Percentiles rank a stretch among this genome's conserved stretches.
These are phyloP conservation scores for Arabidopsis hybrid DNA, from an alignment of 441 rosid species.

Conservation along the genomic window DNA sequence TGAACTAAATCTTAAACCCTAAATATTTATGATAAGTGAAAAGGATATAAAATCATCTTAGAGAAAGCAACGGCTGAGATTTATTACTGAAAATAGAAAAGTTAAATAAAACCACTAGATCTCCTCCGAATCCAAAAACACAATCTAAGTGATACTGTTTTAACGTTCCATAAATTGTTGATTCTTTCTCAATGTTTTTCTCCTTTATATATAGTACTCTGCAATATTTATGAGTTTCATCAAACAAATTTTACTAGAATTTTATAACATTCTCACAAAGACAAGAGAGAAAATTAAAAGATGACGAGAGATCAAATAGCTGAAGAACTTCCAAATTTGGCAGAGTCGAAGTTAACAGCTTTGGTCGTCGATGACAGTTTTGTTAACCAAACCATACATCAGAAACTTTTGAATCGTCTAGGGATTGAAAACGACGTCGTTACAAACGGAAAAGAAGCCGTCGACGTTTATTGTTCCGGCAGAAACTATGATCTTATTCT, in stretches of 20 bases:
- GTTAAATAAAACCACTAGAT: conserved; percentile 17
- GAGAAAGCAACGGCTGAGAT: conserved; percentile 28
- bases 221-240: conserved; percentile 15
- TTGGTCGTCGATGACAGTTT: conserved; percentile 71
- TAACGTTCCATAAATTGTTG: conserved; percentile 16
- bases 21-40: conserved; percentile 10
- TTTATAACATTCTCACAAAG: background rate
- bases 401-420: conserved; percentile 53
- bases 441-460: conserved; percentile 75
- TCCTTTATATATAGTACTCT: conserved; percentile 8
- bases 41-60: background rate
- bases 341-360: conserved; percentile 52
- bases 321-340: conserved; percentile 34
- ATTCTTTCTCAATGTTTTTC: conserved; percentile 13
- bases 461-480: conserved; percentile 66
- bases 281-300: background rate
- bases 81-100: conserved; percentile 27
- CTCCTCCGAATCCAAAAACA: conserved; percentile 36
- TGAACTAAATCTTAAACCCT: conserved; percentile 34
- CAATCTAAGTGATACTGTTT: conserved; percentile 32
- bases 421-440: conserved; percentile 57
- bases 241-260: background rate
- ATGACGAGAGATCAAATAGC: conserved; percentile 3
- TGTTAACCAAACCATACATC: conserved; percentile 58
- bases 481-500: conserved; percentile 71